Base-by-base conservation (phyloP, 495 filamentous ascomycete genomes). In the Cudoniella acicularis region DNA sequence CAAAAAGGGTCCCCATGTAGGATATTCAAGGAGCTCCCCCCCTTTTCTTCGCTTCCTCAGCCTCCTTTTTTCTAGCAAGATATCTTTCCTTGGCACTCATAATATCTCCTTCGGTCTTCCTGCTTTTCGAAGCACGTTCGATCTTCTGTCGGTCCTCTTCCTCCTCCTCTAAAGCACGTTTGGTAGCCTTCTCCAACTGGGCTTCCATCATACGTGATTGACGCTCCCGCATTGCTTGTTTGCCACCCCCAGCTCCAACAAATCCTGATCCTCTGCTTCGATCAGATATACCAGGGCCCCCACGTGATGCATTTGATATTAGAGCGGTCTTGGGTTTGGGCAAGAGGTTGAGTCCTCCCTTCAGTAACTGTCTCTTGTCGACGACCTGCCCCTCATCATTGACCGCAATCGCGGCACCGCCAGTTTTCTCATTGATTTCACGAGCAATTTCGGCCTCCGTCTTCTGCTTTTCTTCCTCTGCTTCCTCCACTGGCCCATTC, bases 321-420 rank as follows among this genome's bases (percentile, higher is more conserved):
- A 64, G 64, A 22, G 77, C 65, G 43, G 72, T 70, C 63, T 73
- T 65, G 47, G 70, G 61, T 63, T 85, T 88, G 8, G 85, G 77
- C 18, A 79, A 81, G 13, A 97, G 78, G 59, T 98, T 98, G 42
- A 98, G 74, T 45, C 94, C 94, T 10, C 92, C 93, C 49, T 82
- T 86, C 13, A 98, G 79, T 17, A 98, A 73, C 66, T 97, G 89
- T 20, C 93, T 82, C 77, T 96, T 97, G 67, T 98, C 94, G 18
- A 96, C 88, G 2, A 98, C 87, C 67, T 95, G 85, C 0, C 95
- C 94, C 48, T 98, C 94, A 61, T 98, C 94, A 65, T 97, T 98
- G 63, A 96, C 72, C 13, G 84, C 78, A 58, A 96, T 81, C 13
- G 79, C 76, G 3, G 79, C 76, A 8, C 83, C 84, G 1, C 89